A percentile compares a stretch with the other conserved stretches of the same genome.
These are phyloP conservation scores for Saitozyma sp. DNA, from an alignment of 768 basidiomycete genomes.

Conservation along the genomic window DNA sequence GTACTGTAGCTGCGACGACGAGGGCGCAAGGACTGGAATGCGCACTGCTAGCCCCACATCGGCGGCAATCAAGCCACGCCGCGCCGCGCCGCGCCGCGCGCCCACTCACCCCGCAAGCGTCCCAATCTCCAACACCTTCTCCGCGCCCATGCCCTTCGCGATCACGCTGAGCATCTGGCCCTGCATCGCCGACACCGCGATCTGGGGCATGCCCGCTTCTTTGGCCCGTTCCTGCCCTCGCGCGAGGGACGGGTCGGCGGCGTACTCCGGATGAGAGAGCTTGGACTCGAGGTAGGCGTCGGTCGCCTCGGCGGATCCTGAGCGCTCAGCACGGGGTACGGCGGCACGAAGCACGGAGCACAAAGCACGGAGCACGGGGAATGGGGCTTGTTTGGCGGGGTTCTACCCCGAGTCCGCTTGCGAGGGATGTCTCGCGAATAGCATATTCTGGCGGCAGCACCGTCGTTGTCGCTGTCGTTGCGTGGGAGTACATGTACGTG, in stretches of 20 bases:
- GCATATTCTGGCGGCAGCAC: too few species aligned
- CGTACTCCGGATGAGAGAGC: conserved; percentile 18
- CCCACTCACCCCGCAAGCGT: conserved; percentile 64
- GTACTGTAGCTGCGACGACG: not conserved
- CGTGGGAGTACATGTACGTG: too few species aligned
- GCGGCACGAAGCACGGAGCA: too few species aligned
- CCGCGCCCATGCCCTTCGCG: conserved; percentile 60
- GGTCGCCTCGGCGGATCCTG: conserved; percentile 12
- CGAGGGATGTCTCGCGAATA: too few species aligned
- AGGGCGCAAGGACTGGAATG: not conserved
- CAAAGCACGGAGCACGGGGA: too few species aligned
- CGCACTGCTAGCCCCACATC: not conserved
- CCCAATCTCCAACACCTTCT: conserved; percentile 65
- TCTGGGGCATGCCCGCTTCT: conserved; percentile 35
- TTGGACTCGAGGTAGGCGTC: conserved; percentile 36
- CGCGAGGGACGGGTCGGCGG: conserved; percentile 18
- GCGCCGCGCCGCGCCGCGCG: not conserved
- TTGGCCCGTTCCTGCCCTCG: conserved; percentile 20
- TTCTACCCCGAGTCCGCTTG: too few species aligned
- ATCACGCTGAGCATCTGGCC: conserved; percentile 61
- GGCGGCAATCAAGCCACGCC: not conserved
- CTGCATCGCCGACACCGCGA: conserved; percentile 33
- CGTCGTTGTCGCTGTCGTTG: too few species aligned
- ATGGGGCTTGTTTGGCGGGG: too few species aligned
- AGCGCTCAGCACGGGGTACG: too few species aligned